Conservation (phyloP, 106 monocot genomes). For the Alisma plantagoaquatica region DNA sequence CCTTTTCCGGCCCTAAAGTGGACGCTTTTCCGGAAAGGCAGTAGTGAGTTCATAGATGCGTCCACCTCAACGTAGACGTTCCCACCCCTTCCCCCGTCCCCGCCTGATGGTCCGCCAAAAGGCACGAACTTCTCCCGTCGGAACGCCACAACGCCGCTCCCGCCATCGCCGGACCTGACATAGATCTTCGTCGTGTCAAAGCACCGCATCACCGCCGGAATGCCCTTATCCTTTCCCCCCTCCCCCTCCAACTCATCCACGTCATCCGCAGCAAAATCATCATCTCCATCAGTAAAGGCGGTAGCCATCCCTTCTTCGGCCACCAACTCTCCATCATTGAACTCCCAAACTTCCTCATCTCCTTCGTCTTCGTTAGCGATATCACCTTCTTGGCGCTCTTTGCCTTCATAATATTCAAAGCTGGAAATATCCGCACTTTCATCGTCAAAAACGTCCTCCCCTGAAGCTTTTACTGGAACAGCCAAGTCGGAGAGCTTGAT, state of each 20-base stretch:
- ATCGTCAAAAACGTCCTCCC: neutral
- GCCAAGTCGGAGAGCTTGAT: constrained; percentile 28
- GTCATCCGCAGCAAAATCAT: constrained; percentile 1
- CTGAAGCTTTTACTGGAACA: neutral
- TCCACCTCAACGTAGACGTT: constrained; percentile 87
- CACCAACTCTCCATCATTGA: neutral
- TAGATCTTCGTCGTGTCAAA: constrained; percentile 89
- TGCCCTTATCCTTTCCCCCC: constrained; percentile 75
- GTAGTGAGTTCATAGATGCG: constrained; percentile 81
- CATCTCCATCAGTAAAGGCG: neutral
- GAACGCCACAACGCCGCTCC: constrained; percentile 90
- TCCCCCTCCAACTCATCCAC: constrained; percentile 1
- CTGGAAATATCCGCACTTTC: neutral
- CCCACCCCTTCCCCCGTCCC: constrained; percentile 86
- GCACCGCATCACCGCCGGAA: constrained; percentile 95
- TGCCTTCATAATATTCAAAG: too few species aligned
- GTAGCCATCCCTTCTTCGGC: constrained; percentile 1
- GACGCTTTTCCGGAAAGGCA: constrained; percentile 69
- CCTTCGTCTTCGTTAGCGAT: constrained; percentile 21
- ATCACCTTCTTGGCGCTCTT: constrained; percentile 2
- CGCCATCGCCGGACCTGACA: constrained; percentile 85
- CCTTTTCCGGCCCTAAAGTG: constrained; percentile 91
- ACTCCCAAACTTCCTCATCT: constrained; percentile 6
- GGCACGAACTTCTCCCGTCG: constrained; percentile 90
- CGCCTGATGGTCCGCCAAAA: constrained; percentile 84